A percentile compares a stretch with the other conserved stretches of the same genome.
These are phyloP conservation scores for Vigna angularis DNA, from an alignment of 306 rosid genomes.

Conservation along the genomic window DNA sequence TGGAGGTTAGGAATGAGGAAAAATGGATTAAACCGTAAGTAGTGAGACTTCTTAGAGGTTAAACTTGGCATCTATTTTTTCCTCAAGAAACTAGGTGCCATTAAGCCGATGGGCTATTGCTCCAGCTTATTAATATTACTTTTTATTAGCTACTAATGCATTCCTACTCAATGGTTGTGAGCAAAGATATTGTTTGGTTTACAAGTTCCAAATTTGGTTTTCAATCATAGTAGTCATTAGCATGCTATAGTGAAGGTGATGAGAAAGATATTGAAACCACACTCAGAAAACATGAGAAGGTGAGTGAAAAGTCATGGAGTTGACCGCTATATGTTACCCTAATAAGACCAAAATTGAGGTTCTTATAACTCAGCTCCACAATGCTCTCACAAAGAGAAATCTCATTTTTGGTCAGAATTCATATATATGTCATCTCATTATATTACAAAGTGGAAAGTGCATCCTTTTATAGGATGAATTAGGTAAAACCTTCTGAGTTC, in stretches of 20 bases:
- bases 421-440: no score
- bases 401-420: no score
- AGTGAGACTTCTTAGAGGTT: constrained; percentile 2
- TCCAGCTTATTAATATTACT: background rate
- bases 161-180: background rate
- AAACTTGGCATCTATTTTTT: constrained; percentile 18
- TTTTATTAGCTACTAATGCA: background rate
- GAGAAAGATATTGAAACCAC: no score
- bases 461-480: no score
- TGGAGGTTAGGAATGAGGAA: constrained; percentile 22
- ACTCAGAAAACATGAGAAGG: no score
- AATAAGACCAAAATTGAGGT: no score
- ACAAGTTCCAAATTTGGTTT: constrained; percentile 39
- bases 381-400: no score
- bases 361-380: no score
- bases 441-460: no score
- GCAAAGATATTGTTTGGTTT: constrained; percentile 20
- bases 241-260: background rate
- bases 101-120: constrained; percentile 28
- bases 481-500: no score
- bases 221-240: constrained; percentile 6
- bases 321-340: no score
- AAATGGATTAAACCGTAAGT: constrained; percentile 23
- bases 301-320: no score
- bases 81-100: constrained; percentile 13